phyloP scores from a whole-genome alignment of 2,329 filamentous ascomycete species.

The Orbilia quercus region DNA sequence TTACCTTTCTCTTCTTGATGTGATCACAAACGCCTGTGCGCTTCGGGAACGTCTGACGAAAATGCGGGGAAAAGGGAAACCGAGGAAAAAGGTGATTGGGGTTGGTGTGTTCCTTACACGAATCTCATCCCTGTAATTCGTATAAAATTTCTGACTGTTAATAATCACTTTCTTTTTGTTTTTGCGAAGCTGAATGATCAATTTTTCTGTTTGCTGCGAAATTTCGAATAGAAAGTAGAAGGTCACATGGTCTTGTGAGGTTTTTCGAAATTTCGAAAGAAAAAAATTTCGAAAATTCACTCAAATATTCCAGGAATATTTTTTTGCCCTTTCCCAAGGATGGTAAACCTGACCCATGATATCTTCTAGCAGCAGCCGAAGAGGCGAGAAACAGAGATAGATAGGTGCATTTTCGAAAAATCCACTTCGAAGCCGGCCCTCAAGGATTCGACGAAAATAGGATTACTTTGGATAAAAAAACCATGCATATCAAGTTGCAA shows the following conservation, averaged over 20 bases:
- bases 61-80: slow-evolving; percentile 51
- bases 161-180: slow-evolving; percentile 12
- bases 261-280: too few relatives aligned
- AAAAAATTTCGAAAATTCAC: slow-evolving; percentile 45
- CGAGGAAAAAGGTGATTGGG: slow-evolving; percentile 3
- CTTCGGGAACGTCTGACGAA: slow-evolving; percentile 56
- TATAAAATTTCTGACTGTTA: slow-evolving; percentile 12
- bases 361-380: slow-evolving; percentile 13
- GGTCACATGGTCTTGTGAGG: slow-evolving; percentile 13
- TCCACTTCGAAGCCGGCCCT: too few relatives aligned
- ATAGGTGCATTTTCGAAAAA: too few relatives aligned
- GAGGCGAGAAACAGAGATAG: slow-evolving; percentile 1
- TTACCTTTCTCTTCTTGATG: not conserved
- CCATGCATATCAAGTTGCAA: slow-evolving; percentile 5
- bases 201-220: slow-evolving; percentile 9
- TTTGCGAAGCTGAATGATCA: slow-evolving; percentile 30
- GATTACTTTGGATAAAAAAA: slow-evolving; percentile 40
- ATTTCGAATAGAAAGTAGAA: slow-evolving; percentile 7
- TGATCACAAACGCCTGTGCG: slow-evolving; percentile 35
- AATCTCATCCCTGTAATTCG: slow-evolving; percentile 57
- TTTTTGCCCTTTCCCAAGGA: not conserved
- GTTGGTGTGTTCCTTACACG: slow-evolving; percentile 42
- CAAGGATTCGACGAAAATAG: too few relatives aligned
- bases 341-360: slow-evolving; percentile 9
- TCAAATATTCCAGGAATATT: slow-evolving; percentile 11